A percentile compares a stretch with the other conserved stretches of the same genome.
Evolutionary conservation across 345 rosid species (phyloP).

Genomic region (Eucalyptus shirleyi): DNA sequence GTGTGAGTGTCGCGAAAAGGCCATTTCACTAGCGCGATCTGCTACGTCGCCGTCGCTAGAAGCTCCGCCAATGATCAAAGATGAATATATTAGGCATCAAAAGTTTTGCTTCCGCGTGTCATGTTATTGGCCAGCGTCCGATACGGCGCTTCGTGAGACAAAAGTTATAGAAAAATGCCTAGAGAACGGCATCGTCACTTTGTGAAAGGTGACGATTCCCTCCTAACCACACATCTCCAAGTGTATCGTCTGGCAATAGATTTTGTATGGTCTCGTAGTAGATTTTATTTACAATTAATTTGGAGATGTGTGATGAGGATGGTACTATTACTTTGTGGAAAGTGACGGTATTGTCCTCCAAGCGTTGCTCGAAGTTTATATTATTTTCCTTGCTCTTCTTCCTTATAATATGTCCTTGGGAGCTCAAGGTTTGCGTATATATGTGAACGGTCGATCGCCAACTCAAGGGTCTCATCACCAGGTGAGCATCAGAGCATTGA

Average conservation of each 20-base stretch:
- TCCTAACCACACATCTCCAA: too few relatives aligned
- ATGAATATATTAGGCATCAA: background rate
- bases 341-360: too few relatives aligned
- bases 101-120: background rate
- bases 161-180: too few relatives aligned
- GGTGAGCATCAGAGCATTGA: too few relatives aligned
- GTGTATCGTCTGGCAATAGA: too few relatives aligned
- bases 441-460: background rate
- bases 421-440: background rate
- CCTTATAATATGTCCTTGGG: background rate
- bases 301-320: too few relatives aligned
- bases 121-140: background rate
- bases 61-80: background rate
- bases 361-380: background rate
- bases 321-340: too few relatives aligned
- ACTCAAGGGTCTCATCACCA: background rate
- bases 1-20: slow-evolving; percentile 1
- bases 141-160: background rate
- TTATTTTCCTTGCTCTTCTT: background rate
- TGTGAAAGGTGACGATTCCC: too few relatives aligned
- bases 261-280: background rate
- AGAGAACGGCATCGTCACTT: too few relatives aligned
- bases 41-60: slow-evolving; percentile 4
- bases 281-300: too few relatives aligned
- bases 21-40: slow-evolving; percentile 11